Evolutionary conservation across 768 basidiomycete species (phyloP), one percentile per base, ranked within the genome.

Genomic region (Boletus reticuloceps): DNA sequence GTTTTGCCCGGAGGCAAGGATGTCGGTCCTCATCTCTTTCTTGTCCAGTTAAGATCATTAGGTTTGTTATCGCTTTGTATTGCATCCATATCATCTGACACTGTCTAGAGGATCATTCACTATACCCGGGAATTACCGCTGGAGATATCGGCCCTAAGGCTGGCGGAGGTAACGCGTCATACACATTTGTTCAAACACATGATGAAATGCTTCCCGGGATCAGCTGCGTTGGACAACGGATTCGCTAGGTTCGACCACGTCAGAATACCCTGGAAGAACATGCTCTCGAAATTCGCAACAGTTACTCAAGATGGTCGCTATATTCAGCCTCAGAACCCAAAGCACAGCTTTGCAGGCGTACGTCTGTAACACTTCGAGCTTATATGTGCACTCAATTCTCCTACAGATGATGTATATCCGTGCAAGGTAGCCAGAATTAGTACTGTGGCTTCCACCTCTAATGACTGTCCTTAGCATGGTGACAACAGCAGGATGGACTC

Each of bases 311-410:
- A 82, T 0, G 86, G 87, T 4, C 67, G 71, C 55, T 92, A 91
- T 61, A 61, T 84, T 25, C 75, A 78, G 58, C 88, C 89, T 17
- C 82, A 82, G 32, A 89, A 91, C 62, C 78, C 84, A 2, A 91
- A 89, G 65, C 71, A 90, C 25, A 86, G 85, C 58, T 90, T 88
- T 57, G 85, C 85, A 49, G 88, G 88, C 3, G 88, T 89, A 64
- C 63, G 83, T 78, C 12, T 32, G 12, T 17, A 19, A 11, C 19
- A 6, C 20, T 38, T 22, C 53, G 7, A 22, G 34, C 14, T 12
- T 17, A 19, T 43, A 29, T 22, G 22, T 19, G 5, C 34, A 40
- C 37, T 57, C 25, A 50, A 41, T 12, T 22, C 1, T 38, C 31
- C 38, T 16, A 3, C 4, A 88, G 87, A 89, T 90, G 88, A 66